These are phyloP conservation scores for Protostelium mycophagum DNA, from an alignment of 78 protist species.

Conservation along the genomic window DNA sequence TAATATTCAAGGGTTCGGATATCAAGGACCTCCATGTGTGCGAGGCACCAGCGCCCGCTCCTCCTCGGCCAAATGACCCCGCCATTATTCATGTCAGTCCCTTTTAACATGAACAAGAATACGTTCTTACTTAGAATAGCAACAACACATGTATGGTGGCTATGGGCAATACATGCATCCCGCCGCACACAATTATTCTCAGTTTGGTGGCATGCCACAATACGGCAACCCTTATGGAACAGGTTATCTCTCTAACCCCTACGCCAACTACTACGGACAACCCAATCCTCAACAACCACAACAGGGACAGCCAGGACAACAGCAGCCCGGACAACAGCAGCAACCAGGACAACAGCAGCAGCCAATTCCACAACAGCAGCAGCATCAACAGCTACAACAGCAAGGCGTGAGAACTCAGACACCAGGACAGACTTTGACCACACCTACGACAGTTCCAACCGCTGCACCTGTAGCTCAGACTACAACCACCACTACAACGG, in stretches of 20 bases:
- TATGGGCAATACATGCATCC: not conserved
- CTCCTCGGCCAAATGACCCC: not conserved
- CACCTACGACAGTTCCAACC: not conserved
- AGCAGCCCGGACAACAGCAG: not conserved
- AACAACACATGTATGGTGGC: not conserved
- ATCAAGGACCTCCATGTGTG: conserved; percentile 67
- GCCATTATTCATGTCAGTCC: not conserved
- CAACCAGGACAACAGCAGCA: conserved; percentile 1
- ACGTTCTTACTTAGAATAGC: not conserved
- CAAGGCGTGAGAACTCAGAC: not conserved
- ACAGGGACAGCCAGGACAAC: not conserved
- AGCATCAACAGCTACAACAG: not conserved
- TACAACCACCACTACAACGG: not conserved
- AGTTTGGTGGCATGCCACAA: not conserved
- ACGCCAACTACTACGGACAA: not conserved
- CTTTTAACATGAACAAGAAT: not conserved
- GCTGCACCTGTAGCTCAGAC: not conserved
- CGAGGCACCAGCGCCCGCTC: conserved; percentile 18
- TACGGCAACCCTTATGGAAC: not conserved
- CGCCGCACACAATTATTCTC: not conserved
- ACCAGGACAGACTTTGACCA: not conserved
- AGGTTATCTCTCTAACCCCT: not conserved
- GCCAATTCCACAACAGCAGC: not conserved
- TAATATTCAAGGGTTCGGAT: conserved; percentile 58
- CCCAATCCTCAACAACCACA: not conserved